Base-by-base conservation (phyloP, 495 filamentous ascomycete genomes). In the Astrothelium subdiscretum region DNA sequence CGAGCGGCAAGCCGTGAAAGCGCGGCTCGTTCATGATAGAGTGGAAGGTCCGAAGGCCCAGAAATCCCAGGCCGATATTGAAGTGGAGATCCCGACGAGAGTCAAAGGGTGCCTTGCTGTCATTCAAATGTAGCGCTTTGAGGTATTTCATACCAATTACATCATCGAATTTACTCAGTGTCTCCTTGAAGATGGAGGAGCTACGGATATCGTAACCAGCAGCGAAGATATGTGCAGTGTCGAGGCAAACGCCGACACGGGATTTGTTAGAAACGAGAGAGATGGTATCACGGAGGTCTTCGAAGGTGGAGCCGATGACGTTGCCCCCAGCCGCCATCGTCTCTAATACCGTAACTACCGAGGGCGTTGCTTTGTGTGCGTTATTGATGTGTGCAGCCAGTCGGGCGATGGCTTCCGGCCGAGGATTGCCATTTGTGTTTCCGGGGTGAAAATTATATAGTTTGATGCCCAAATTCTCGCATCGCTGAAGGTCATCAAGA, bases 381-480 rank as follows among this genome's bases (percentile, higher is more conserved):
- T 81, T 81, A 67, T 95, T 96, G 1, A 98, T 78, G 54, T 88
- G 81, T 29, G 75, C 73, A 18, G 94, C 91, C 57, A 98, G 87
- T 26, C 92, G 86, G 22, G 76, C 73, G 62, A 95, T 87, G 8
- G 92, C 92, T 24, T 82, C 81, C 0, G 79, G 75, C 48, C 87
- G 84, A 15, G 81, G 76, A 8, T 51, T 42, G 60, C 84, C 82
- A 66, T 86, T 85, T 6, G 86, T 86, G 60, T 82, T 91, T 58
- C 94, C 94, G 0, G 94, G 94, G 72, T 98, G 94, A 78, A 98
- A 97, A 73, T 98, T 98, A 78, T 97, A 98, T 18, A 97, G 79
- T 63, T 74, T 81, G 70, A 98, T 95, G 0, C 89, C 88, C 0
- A 98, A 84, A n/a, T 79, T 79, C 69, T 96, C 91, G 72, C 94